Conservation (phyloP, 1,139 yeast genomes). For the Suhomyces ambrosiae region DNA sequence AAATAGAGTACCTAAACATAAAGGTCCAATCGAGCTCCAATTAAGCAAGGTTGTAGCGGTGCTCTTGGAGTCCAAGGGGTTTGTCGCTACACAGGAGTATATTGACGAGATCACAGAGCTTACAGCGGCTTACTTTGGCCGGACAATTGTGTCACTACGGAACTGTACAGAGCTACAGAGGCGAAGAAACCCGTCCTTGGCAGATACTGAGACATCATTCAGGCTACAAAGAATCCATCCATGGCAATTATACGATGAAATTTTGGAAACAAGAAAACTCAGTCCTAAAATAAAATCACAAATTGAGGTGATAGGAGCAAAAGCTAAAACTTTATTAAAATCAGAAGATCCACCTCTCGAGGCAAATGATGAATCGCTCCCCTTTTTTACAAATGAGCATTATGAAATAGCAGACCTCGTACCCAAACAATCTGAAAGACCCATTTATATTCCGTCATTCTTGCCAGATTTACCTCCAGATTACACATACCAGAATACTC, state of each 20-base stretch:
- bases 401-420: constrained; percentile 55
- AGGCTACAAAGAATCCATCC: constrained; percentile 47
- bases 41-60: constrained; percentile 38
- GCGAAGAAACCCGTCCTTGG: constrained; percentile 57
- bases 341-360: constrained; percentile 6
- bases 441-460: constrained; percentile 68
- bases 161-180: constrained; percentile 69
- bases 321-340: constrained; percentile 7
- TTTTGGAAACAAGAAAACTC: constrained; percentile 25
- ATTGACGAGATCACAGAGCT: constrained; percentile 49
- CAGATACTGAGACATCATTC: constrained; percentile 57
- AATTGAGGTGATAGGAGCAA: constrained; percentile 6
- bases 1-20: constrained; percentile 2
- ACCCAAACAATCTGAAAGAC: constrained; percentile 53
- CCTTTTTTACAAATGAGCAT: constrained; percentile 48
- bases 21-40: constrained; percentile 37
- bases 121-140: constrained; percentile 53
- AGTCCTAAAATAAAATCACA: constrained; percentile 5
- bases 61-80: constrained; percentile 39
- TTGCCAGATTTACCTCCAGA: constrained; percentile 91
- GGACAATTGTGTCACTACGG: constrained; percentile 49
- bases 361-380: constrained; percentile 29
- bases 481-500: constrained; percentile 81
- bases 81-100: constrained; percentile 44
- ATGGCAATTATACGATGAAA: constrained; percentile 48